Evolutionary conservation across 2,329 filamentous ascomycete genomes (phyloP).

Genomic region (Alternaria gaisen): DNA sequence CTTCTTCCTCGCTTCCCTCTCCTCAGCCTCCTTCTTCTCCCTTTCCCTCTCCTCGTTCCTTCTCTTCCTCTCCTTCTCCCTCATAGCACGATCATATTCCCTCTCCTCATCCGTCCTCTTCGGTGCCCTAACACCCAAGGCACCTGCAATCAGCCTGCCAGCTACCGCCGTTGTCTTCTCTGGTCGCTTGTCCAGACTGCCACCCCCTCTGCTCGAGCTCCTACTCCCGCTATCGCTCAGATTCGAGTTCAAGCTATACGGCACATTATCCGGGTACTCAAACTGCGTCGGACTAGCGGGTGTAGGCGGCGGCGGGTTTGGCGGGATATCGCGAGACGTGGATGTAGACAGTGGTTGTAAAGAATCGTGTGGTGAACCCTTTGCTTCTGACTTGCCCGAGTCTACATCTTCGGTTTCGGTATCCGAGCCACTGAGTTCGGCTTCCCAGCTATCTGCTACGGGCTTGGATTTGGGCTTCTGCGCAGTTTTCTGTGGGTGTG

Average conservation of each 20-base stretch:
- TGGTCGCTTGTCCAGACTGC: constrained; percentile 61
- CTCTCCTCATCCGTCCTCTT: constrained; percentile 87
- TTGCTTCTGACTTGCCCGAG: not conserved
- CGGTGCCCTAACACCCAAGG: constrained; percentile 81
- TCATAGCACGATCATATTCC: constrained; percentile 82
- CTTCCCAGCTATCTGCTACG: constrained; percentile 79
- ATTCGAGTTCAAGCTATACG: constrained; percentile 19
- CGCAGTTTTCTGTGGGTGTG: constrained; percentile 40
- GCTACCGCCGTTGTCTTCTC: constrained; percentile 96
- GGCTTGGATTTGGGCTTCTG: constrained; percentile 48
- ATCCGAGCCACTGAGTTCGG: constrained; percentile 65
- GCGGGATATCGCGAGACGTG: constrained; percentile 19
- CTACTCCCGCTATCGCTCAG: constrained; percentile 14
- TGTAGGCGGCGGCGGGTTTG: constrained; percentile 46
- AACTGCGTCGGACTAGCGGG: constrained; percentile 48
- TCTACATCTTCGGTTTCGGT: constrained; percentile 40
- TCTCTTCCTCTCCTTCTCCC: constrained; percentile 83
- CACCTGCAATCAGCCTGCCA: constrained; percentile 86
- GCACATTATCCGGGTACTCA: constrained; percentile 41
- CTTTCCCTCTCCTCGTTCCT: constrained; percentile 76
- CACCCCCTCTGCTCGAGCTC: constrained; percentile 34
- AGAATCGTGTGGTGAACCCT: constrained; percentile 14
- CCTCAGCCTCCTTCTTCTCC: constrained; percentile 69
- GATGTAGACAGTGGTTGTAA: constrained; percentile 32
- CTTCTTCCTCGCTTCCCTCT: constrained; percentile 76